These are phyloP conservation scores for Bacidia rubella DNA, from an alignment of 495 filamentous ascomycete genomes.

Conservation along the genomic window DNA sequence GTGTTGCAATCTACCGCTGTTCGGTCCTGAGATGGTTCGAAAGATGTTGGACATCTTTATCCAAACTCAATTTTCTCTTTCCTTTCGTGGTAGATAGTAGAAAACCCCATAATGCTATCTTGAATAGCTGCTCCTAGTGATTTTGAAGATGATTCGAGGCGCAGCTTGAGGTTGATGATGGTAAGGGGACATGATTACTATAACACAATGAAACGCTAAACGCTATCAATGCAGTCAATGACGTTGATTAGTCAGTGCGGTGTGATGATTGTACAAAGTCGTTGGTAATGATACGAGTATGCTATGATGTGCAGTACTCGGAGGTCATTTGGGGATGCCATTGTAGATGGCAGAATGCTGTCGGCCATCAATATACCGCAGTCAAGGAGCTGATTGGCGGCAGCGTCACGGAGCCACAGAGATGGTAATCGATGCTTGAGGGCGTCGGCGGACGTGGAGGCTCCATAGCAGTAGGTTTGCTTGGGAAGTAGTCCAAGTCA, in stretches of 20 bases:
- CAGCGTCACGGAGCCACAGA: background rate
- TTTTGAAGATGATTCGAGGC: too few species aligned
- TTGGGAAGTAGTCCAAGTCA: conserved; percentile 49
- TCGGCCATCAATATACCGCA: background rate
- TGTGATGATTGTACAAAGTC: conserved; percentile 6
- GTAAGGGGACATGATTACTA: background rate
- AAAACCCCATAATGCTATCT: background rate
- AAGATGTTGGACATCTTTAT: background rate
- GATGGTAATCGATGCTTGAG: conserved; percentile 12
- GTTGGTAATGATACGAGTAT: background rate
- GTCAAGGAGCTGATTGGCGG: background rate
- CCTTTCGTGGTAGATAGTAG: background rate
- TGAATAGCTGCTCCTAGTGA: too few species aligned
- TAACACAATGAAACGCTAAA: conserved; percentile 7
- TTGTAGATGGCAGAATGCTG: background rate
- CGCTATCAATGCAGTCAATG: conserved; percentile 17
- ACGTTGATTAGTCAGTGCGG: conserved; percentile 8
- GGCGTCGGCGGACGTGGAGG: conserved; percentile 12
- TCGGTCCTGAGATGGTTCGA: background rate
- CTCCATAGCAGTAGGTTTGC: conserved; percentile 1
- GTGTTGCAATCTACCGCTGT: background rate
- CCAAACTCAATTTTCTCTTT: background rate
- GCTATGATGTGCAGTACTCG: background rate
- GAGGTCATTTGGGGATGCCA: background rate
- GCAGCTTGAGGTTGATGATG: background rate